These are phyloP conservation scores for Candida khao-thaluensis DNA, from an alignment of 805 yeast genomes.

Conservation along the genomic window DNA sequence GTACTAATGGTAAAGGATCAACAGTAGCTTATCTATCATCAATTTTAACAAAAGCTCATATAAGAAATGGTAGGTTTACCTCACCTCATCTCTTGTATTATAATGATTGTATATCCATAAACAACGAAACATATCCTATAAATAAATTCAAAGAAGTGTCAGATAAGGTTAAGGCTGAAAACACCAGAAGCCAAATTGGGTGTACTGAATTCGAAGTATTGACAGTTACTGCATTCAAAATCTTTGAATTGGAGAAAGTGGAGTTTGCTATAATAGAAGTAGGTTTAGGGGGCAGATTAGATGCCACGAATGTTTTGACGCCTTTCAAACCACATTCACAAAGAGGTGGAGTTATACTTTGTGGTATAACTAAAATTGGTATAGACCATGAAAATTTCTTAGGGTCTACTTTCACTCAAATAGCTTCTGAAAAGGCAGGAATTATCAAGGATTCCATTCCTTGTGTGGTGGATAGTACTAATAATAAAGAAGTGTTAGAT, in stretches of 20 bases:
- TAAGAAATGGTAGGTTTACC: constrained; percentile 74
- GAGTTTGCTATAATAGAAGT: constrained; percentile 87
- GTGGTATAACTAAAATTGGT: constrained; percentile 83
- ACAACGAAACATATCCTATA: constrained; percentile 54
- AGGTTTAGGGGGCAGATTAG: constrained; percentile 87
- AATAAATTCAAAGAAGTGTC: constrained; percentile 47
- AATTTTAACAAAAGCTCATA: constrained; percentile 48
- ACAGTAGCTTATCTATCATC: constrained; percentile 80
- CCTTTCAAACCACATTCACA: constrained; percentile 14
- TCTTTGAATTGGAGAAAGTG: constrained; percentile 59
- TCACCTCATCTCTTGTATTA: constrained; percentile 79
- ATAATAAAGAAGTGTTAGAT: constrained; percentile 48
- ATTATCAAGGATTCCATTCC: constrained; percentile 65
- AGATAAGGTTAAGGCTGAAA: constrained; percentile 38
- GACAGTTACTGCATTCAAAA: constrained; percentile 81
- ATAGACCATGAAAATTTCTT: constrained; percentile 79
- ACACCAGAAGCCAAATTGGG: constrained; percentile 44
- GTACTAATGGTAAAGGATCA: constrained; percentile 97
- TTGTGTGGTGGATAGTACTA: constrained; percentile 71
- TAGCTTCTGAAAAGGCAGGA: constrained; percentile 84
- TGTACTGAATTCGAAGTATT: constrained; percentile 88
- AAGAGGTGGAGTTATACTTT: constrained; percentile 46
- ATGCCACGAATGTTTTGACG: constrained; percentile 77
- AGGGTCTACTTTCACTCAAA: constrained; percentile 62
- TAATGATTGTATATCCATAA: constrained; percentile 72